Percentiles rank a stretch among this genome's conserved stretches.
Conservation (phyloP, 345 rosid species). For the Anastatica hierochuntica region DNA sequence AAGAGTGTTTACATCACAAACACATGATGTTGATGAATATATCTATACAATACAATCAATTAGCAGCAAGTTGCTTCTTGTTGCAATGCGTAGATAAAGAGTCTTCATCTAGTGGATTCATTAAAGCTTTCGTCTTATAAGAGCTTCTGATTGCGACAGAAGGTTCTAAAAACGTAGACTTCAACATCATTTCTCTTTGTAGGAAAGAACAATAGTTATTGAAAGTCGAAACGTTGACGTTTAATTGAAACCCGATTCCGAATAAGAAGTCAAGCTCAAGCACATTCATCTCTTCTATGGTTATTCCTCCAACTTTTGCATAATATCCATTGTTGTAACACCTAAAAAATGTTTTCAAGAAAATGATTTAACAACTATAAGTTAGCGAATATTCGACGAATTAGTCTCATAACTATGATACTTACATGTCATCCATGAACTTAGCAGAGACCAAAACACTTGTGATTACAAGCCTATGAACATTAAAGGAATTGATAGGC, state of each 20-base stretch:
- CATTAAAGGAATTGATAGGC: slow-evolving; percentile 51
- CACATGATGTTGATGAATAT: background rate
- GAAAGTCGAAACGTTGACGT: slow-evolving; percentile 47
- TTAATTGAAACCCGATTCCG: slow-evolving; percentile 53
- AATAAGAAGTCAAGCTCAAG: slow-evolving; percentile 71
- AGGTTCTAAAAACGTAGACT: slow-evolving; percentile 22
- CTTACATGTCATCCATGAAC: slow-evolving; percentile 87
- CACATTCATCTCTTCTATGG: slow-evolving; percentile 59
- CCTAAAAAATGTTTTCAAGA: slow-evolving; percentile 12
- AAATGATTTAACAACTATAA: background rate
- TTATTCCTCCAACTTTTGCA: slow-evolving; percentile 67
- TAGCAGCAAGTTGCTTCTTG: slow-evolving; percentile 20
- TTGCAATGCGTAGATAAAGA: slow-evolving; percentile 18
- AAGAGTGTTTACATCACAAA: background rate
- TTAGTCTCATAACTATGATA: too few species aligned
- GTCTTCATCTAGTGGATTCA: slow-evolving; percentile 19
- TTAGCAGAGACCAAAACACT: slow-evolving; percentile 68
- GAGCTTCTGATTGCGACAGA: slow-evolving; percentile 8
- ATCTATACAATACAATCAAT: slow-evolving; percentile 9
- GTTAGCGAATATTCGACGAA: background rate
- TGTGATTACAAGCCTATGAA: slow-evolving; percentile 63
- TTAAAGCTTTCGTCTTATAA: slow-evolving; percentile 4
- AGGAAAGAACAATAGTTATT: slow-evolving; percentile 45
- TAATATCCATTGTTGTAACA: slow-evolving; percentile 55
- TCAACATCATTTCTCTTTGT: slow-evolving; percentile 36